Evolutionary conservation across 2,329 filamentous ascomycete species (phyloP), one percentile per base, ranked within the genome.

Genomic region (Fusarium incarnatum): DNA sequence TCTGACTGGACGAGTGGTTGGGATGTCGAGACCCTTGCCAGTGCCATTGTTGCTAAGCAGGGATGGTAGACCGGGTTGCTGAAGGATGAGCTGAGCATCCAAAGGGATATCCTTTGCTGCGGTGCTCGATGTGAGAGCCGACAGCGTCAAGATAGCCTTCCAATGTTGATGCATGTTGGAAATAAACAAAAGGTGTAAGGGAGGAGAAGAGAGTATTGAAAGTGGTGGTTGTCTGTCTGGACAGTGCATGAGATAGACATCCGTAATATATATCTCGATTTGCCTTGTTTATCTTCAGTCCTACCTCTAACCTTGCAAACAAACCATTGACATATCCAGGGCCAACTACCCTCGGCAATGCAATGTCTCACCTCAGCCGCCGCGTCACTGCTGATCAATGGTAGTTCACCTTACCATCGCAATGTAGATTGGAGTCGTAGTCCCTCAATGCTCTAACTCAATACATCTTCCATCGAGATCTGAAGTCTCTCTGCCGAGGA

Each of bases 71-170:
- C 48, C 56, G 23, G 60, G 18, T 40, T 55, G 46, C 16, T 64
- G 56, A n/a, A 61, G 22, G 12, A 61, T 20, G 9, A 64, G 47
- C 3, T 48, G 45, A 42, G 56, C 27, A 22, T 64, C 56, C 25
- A 63, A 41, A 2, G 44, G 27, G 9, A 64, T 15, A 4, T 64
- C 47, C n/a, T 54, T 49, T 25, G 60, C 60, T 30, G 32, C 25
- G 20, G 16, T 20, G 9, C 34, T 28, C 20, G 60, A 23, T 15
- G 32, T 32, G 4, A 63, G 34, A 18, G 40, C 27, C n/a, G 56
- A 60, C 10, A 63, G 46, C 0, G 30, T 30, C 18, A 63, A 4
- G 11, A 60, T 20, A 16, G 41, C 37, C 30, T 60, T 63, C 60
- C 56, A 63, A 23, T 47, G 47, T 28, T 42, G 18, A 18, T 60